A percentile compares a stretch with the other conserved stretches of the same genome.
Conservation (phyloP, 176 grass and related monocot species). For the Lolium perenne region DNA sequence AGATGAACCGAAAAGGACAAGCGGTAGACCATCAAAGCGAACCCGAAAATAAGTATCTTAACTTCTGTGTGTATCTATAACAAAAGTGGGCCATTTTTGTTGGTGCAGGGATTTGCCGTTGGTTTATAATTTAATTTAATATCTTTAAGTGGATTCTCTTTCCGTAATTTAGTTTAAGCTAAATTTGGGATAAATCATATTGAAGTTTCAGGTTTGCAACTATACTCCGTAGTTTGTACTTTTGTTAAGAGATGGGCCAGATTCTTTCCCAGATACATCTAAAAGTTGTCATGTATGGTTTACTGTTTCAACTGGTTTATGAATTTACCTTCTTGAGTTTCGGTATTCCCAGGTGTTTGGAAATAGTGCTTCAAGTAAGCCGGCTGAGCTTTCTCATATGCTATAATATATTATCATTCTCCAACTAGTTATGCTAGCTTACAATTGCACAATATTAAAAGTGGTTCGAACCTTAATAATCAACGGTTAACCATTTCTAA, state of each 20-base stretch:
- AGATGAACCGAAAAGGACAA: too few relatives aligned
- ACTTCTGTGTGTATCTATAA: too few relatives aligned
- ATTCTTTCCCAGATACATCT: not conserved
- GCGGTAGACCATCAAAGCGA: too few relatives aligned
- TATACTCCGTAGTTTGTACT: not conserved
- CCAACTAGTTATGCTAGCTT: too few relatives aligned
- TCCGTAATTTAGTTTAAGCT: not conserved
- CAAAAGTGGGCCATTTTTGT: not conserved
- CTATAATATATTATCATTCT: too few relatives aligned
- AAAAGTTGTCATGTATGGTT: slow-evolving; percentile 1
- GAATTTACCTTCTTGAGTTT: not conserved
- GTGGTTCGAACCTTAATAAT: too few relatives aligned
- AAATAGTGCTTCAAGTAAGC: too few relatives aligned
- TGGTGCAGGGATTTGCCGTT: not conserved
- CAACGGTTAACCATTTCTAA: too few relatives aligned
- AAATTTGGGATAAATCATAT: not conserved
- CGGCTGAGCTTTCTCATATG: too few relatives aligned
- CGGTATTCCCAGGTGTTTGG: too few relatives aligned
- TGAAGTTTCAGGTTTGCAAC: not conserved
- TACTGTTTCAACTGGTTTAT: not conserved
- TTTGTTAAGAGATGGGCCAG: not conserved
- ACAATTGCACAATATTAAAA: too few relatives aligned
- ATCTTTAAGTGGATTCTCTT: not conserved
- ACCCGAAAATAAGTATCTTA: too few relatives aligned
- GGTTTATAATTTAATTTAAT: not conserved